Conservation (phyloP, 345 rosid genomes). For the Trapa incisa region DNA sequence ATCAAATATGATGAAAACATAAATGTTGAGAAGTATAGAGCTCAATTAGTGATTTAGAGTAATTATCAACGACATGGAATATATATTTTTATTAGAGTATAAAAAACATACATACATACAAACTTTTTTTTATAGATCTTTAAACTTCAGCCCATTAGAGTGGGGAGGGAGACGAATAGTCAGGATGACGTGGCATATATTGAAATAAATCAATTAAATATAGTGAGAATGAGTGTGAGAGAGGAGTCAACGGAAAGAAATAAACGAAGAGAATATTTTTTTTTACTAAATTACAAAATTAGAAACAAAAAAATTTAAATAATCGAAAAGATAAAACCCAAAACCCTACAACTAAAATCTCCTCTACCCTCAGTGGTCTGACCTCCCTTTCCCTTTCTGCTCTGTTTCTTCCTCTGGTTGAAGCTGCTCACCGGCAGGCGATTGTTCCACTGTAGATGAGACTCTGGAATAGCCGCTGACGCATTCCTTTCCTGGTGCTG, state of each 20-base stretch:
- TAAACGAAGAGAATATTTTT: not conserved
- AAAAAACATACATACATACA: too few species aligned
- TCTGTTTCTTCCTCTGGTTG: not conserved
- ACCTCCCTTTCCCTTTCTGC: not conserved
- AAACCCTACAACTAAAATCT: conserved; percentile 28
- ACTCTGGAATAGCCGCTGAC: not conserved
- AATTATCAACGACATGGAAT: too few species aligned
- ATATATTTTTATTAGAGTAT: too few species aligned
- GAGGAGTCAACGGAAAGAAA: too few species aligned
- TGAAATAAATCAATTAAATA: not conserved
- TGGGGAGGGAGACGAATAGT: not conserved
- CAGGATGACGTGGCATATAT: conserved; percentile 5
- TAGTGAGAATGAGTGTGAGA: not conserved
- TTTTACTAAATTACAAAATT: not conserved
- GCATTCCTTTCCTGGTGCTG: not conserved
- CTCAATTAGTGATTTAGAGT: too few species aligned
- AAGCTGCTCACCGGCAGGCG: not conserved
- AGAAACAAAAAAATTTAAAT: not conserved
- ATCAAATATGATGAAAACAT: too few species aligned
- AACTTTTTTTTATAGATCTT: too few species aligned
- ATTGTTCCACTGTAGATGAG: not conserved
- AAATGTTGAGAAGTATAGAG: too few species aligned
- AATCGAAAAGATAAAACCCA: conserved; percentile 49
- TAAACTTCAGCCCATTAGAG: too few species aligned
- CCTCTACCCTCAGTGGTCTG: conserved; percentile 12